phyloP scores from a whole-genome alignment of 2,329 filamentous ascomycete species.

The Uncinocarpus reesii region DNA sequence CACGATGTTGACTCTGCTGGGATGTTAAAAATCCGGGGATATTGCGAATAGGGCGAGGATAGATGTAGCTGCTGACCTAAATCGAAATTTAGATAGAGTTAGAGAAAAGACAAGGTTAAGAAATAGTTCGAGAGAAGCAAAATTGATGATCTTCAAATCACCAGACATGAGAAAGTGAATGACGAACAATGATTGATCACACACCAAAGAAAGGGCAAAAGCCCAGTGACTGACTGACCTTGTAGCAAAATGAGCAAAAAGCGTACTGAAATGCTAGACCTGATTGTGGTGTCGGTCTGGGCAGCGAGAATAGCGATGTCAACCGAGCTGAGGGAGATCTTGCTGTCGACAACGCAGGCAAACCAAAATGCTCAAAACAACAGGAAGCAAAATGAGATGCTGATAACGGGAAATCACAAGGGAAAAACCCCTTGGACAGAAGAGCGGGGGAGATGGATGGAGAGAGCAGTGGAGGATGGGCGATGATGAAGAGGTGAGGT shows the following conservation, averaged over 20 bases:
- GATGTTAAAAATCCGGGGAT: neutral
- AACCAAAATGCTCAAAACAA: neutral
- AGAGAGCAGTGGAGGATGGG: constrained; percentile 10
- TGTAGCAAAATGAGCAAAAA: too few relatives aligned
- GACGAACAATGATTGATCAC: too few relatives aligned
- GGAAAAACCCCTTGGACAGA: constrained; percentile 16
- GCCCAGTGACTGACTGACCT: too few relatives aligned
- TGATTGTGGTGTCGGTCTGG: too few relatives aligned
- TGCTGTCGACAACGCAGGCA: neutral
- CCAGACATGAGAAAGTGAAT: neutral
- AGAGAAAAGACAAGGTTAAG: neutral
- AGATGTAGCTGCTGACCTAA: neutral
- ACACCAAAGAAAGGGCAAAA: too few relatives aligned
- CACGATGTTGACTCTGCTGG: neutral
- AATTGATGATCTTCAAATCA: neutral
- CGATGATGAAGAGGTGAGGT: constrained; percentile 5
- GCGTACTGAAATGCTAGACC: too few relatives aligned
- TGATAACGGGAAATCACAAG: neutral
- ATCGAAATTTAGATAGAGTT: neutral
- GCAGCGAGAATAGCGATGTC: neutral
- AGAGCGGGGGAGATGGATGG: constrained; percentile 8
- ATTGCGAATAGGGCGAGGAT: neutral
- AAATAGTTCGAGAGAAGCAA: neutral
- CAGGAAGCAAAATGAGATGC: neutral
- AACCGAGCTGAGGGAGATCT: neutral